Evolutionary conservation across 805 yeast species (phyloP), one percentile per base, ranked within the genome.

Genomic region (Yamadazyma paraphyllophila): DNA sequence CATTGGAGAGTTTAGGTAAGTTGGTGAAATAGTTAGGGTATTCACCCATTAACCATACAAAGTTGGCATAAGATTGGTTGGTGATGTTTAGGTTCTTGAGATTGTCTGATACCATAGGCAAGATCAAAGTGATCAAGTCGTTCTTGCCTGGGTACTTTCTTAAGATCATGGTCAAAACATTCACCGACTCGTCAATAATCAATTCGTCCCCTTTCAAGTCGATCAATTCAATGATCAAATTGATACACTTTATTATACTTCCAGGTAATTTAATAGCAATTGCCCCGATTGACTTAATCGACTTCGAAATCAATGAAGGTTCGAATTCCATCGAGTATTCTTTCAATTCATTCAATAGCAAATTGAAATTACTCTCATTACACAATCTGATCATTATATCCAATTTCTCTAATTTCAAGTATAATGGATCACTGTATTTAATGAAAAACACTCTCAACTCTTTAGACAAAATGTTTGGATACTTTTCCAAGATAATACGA

Each of bases 401-500:
- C 48, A 87, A 71, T 58, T 87, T 87, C 56, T 86, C 94, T 49
- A 85, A 65, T 59, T 87, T 87, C 48, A 87, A 69, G 59, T 87
- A 87, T 43, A 87, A 65, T 48, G 97, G 88, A 73, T 91, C 87
- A 62, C 83, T 85, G 70, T 80, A 90, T 64, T 90, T 90, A 60
- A 92, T 82, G 73, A 88, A 92, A 58, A 94, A 94, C 7, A 91
- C 94, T 54, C 96, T 79, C 56, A 90, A 70, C 61, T 92, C 97
- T 52, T 82, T 81, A 13, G 85, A 73, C 48, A 92, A 72, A 16
- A 92, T 73, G 40, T 74, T 76, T 4, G 99, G 98, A 63, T 88
- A 89, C 63, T 87, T 87, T 60, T 91, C 96, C 51, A 92, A 74
- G 38, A 92, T 82, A 55, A 92, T 85, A 62, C 96, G 78, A 49